Percentiles rank a stretch among this genome's conserved stretches.
These are phyloP conservation scores for Vanilla planifolia DNA, from an alignment of 106 monocot species.

Conservation along the genomic window DNA sequence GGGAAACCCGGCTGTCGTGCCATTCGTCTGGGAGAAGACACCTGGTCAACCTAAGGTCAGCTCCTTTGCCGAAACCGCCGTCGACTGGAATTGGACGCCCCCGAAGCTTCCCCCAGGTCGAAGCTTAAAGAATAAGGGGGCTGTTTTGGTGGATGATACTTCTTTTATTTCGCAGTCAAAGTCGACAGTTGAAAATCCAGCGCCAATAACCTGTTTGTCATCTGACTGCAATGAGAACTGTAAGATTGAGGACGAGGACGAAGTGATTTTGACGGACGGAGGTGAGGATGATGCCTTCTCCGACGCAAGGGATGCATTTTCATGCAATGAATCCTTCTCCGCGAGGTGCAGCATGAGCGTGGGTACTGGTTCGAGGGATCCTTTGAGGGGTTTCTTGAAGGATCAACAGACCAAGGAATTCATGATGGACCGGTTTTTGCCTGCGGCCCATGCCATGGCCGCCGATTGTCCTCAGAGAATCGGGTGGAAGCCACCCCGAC, in stretches of 20 bases:
- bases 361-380: neutral
- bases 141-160: neutral
- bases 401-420: slow-evolving; percentile 28
- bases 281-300: slow-evolving; percentile 26
- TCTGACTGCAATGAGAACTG: neutral
- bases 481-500: neutral
- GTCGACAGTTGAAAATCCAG: neutral
- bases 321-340: slow-evolving; percentile 28
- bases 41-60: slow-evolving; percentile 67
- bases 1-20: slow-evolving; percentile 49
- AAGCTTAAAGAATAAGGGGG: neutral
- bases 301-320: slow-evolving; percentile 31
- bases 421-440: slow-evolving; percentile 75
- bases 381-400: slow-evolving; percentile 10
- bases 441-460: slow-evolving; percentile 67
- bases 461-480: slow-evolving; percentile 15
- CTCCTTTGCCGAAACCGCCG: neutral
- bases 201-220: neutral
- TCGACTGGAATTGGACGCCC: neutral
- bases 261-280: neutral
- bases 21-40: slow-evolving; percentile 76
- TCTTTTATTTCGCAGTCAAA: neutral
- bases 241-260: neutral
- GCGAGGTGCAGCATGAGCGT: slow-evolving; percentile 42
- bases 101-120: slow-evolving; percentile 27